phyloP scores from a whole-genome alignment of 371 early-diverging fungal species.

The Actinomortierella wolfii region DNA sequence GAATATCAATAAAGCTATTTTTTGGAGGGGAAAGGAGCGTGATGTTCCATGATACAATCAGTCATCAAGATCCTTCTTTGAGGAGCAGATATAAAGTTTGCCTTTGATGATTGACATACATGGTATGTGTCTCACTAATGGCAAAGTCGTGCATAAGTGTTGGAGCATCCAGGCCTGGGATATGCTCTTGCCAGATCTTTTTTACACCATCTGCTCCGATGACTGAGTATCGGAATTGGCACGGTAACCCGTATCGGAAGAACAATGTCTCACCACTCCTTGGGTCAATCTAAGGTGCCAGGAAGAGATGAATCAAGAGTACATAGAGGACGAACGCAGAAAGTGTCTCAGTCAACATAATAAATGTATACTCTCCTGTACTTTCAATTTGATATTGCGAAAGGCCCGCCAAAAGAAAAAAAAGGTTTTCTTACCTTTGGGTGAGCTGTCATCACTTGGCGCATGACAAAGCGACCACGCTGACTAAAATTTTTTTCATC shows the following conservation, averaged over 20 bases:
- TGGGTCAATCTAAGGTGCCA: constrained; percentile 18
- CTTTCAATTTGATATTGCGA: no score
- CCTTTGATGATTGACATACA: constrained; percentile 12
- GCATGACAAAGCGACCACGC: not conserved
- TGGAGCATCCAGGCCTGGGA: constrained; percentile 9
- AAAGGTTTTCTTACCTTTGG: no score
- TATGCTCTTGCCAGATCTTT: constrained; percentile 26
- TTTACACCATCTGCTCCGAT: constrained; percentile 16
- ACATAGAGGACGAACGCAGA: no score
- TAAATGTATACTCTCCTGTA: no score
- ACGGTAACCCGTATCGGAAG: constrained; percentile 6
- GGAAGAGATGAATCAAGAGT: no score
- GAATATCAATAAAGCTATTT: constrained; percentile 19
- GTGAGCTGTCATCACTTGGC: no score
- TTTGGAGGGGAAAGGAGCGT: no score
- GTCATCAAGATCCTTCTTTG: no score
- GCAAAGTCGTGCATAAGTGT: constrained; percentile 40
- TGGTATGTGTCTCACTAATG: constrained; percentile 19
- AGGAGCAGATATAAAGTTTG: no score
- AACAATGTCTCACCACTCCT: constrained; percentile 29
- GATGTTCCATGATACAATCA: no score
- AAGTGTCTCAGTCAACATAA: no score
- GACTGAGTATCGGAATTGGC: constrained; percentile 13
- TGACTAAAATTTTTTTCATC: not conserved
- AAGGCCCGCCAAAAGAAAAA: no score